Conservation (phyloP, 164 flowering plant species). For the Macadamia integrifolia region DNA sequence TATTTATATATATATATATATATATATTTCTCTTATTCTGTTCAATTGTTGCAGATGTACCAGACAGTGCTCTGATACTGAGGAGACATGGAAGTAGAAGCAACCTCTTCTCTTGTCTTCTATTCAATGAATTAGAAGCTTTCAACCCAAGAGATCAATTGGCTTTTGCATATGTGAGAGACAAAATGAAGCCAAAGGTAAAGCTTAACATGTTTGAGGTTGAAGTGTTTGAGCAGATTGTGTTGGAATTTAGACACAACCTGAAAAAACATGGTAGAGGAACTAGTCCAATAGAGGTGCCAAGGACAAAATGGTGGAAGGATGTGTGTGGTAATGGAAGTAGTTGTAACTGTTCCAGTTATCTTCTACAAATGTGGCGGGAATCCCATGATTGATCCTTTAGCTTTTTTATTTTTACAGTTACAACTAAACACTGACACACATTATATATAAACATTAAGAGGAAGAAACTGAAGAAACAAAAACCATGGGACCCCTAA, state of each 20-base stretch:
- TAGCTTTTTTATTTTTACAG: no score
- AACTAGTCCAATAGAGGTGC: not conserved
- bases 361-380: constrained; percentile 61
- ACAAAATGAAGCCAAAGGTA: constrained; percentile 59
- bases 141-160: constrained; percentile 93
- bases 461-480: no score
- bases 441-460: no score
- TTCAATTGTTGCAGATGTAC: constrained; percentile 61
- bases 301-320: constrained; percentile 16
- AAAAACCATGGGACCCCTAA: no score
- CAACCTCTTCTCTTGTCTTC: constrained; percentile 77
- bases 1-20: no score
- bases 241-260: constrained; percentile 77
- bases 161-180: constrained; percentile 87
- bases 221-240: constrained; percentile 79
- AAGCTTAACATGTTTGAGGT: constrained; percentile 83
- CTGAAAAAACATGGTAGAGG: constrained; percentile 27
- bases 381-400: constrained; percentile 36
- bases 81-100: constrained; percentile 65
- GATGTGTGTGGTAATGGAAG: constrained; percentile 22
- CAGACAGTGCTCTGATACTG: constrained; percentile 81
- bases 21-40: no score
- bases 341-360: constrained; percentile 37
- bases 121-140: constrained; percentile 87
- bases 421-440: no score